Evolutionary conservation across 495 filamentous ascomycete species (phyloP), one percentile per base, ranked within the genome.

Genomic region (Tuber magnatum): DNA sequence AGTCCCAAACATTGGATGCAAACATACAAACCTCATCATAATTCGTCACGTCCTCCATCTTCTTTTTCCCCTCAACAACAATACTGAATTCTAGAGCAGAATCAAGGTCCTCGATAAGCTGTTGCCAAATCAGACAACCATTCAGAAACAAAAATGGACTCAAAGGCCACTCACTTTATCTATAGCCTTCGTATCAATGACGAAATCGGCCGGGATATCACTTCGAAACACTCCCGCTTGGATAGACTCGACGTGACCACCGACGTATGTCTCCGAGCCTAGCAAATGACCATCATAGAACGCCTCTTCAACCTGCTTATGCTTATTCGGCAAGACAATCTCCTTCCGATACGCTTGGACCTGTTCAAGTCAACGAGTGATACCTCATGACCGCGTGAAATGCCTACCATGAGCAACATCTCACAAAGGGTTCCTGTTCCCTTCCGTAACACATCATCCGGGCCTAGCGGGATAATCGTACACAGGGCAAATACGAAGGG

Each of bases 401-500:
- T 51, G 24, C 69, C 65, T 75, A 80, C 95, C 96, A 97, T 98
- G 77, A 99, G 87, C 76, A 99, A 86, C 95, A 98, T 97, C 84
- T 99, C 95, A 85, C 95, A 99, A 32, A 99, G 86, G 9, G 95
- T 99, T 81, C 95, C 95, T 1, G 95, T 99, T 80, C 95, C 95
- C 81, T 99, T 99, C 74, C 95, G 88, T 78, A 98, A 81, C 4
- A 93, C 92, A 83, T 97, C 94, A 81, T 99, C 94, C 24, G 94
- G 92, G 42, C 93, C 93, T 2, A 99, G 86, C 0, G 95, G 95
- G 83, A 99, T 87, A 84, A 99, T 97, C 0, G 93, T 99, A 84
- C 95, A 98, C 0, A 99, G 86, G 0, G 95, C 97, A 87, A 98
- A 99, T 83, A 99, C 94, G 85, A 99, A 99, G 2, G 95, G 95